Base-by-base conservation (phyloP, 805 yeast species). In the Yarrowia sp. region DNA sequence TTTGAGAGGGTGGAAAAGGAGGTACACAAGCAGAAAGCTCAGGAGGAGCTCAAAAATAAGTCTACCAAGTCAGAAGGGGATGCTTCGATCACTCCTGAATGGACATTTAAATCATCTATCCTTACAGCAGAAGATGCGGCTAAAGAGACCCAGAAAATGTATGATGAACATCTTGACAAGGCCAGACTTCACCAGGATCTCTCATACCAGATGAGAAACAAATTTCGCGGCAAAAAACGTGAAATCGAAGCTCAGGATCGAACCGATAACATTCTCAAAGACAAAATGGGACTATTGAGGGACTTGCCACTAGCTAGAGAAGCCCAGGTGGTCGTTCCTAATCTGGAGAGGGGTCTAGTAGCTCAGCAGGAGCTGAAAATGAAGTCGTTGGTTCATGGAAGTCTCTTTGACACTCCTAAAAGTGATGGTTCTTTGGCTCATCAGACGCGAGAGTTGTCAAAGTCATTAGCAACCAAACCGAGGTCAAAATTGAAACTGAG, bases 211-310 rank as follows among this genome's bases (percentile, higher is more conserved):
- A 58, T 58, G 64, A 30, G 64, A 33, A 40, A 43, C 50, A n/a
- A 14, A 19, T 58, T 58, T 9, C 6, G 64, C 24, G 30, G 50
- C 13, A 24, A 58, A 4, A 58, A 58, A 43, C 64, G 64, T 1
- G 9, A 2, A 3, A 3, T 58, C 12, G 64, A 58, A 10, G 64
- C 64, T 4, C 64, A 58, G n/a, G 24, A 58, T 7, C 20, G n/a
- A 3, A 34, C 9, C 3, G 64, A 58, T 9, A 58, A 12, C 30
- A 9, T 58, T 30, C 42, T 58, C 17, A 58, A 58, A 42, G 50
- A 58, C 33, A 58, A 58, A 14, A 58, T 58, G 64, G 64, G 64
- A 1, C 50, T 58, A 0, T n/a, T 58, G 19, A 47, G 64, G 4
- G 50, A 34, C 30, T 9, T 58, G 9, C 64, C 49, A 3, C 30